Conservation (phyloP, 257 asterid species). For the Phtheirospermum japonicum region DNA sequence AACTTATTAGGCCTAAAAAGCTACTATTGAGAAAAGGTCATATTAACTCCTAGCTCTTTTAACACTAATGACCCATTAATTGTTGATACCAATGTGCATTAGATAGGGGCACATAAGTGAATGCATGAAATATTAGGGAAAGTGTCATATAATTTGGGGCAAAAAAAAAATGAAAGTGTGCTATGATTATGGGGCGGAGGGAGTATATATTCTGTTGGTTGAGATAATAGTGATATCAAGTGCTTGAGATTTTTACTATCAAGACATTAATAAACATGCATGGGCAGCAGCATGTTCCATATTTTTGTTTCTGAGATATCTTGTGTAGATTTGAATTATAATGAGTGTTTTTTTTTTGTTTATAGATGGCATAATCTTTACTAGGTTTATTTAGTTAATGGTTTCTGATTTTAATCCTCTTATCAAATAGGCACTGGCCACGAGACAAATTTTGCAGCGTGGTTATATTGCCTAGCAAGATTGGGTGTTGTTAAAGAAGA, state of each 20-base stretch:
- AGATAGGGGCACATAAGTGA: too few relatives aligned
- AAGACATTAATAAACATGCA: not conserved
- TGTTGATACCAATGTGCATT: too few relatives aligned
- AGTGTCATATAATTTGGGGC: too few relatives aligned
- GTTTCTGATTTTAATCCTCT: conserved; percentile 15
- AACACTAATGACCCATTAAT: too few relatives aligned
- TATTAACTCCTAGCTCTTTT: too few relatives aligned
- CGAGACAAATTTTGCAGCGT: conserved; percentile 89
- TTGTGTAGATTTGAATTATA: conserved; percentile 8
- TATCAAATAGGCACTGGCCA: conserved; percentile 74
- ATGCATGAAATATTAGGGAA: too few relatives aligned
- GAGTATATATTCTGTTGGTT: too few relatives aligned
- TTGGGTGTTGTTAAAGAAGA: conserved; percentile 68
- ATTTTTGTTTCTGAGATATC: conserved; percentile 7
- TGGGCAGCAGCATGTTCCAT: not conserved
- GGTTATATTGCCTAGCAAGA: conserved; percentile 87
- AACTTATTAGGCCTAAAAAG: too few relatives aligned
- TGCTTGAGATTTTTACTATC: not conserved
- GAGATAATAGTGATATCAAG: too few relatives aligned
- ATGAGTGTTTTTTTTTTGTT: conserved; percentile 2
- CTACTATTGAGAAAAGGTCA: too few relatives aligned
- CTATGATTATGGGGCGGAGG: too few relatives aligned
- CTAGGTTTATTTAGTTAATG: conserved; percentile 15
- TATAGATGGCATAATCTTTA: conserved; percentile 5
- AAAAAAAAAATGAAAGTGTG: too few relatives aligned